phyloP scores from a whole-genome alignment of 176 grass and related monocot species.

The Ampelocalamus luodianensis region DNA sequence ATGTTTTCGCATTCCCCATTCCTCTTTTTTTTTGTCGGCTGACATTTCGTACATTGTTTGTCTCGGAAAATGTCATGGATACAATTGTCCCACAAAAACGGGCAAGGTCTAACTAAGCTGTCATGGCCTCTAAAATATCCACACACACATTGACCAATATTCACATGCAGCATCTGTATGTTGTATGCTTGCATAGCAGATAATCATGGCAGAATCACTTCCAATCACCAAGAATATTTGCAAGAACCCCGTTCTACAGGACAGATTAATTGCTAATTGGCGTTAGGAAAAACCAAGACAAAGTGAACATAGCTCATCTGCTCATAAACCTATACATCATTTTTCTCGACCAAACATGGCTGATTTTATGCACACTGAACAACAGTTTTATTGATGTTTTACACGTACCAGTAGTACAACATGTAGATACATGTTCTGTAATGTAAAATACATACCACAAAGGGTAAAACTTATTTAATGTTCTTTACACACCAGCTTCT shows the following conservation, averaged over 20 bases:
- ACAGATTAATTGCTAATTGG: background rate
- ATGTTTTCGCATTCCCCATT: background rate
- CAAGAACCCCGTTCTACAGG: background rate
- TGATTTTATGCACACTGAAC: conserved; percentile 7
- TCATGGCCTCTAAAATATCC: background rate
- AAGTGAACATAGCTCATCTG: background rate
- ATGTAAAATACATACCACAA: conserved; percentile 2
- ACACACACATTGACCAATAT: background rate
- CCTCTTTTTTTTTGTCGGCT: background rate
- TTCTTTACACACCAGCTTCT: background rate
- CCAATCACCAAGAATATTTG: background rate
- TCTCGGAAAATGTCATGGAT: background rate
- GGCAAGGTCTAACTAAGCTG: background rate
- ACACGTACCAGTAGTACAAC: background rate
- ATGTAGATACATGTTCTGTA: background rate
- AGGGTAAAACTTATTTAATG: background rate
- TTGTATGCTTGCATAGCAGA: background rate
- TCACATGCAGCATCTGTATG: background rate
- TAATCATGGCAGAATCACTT: background rate
- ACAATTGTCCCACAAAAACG: background rate
- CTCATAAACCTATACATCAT: background rate
- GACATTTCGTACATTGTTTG: conserved; percentile 10
- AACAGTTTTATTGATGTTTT: background rate
- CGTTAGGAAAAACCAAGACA: background rate
- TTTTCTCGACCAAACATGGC: background rate